Evolutionary conservation across 139 green algal genomes (phyloP), one percentile per base, ranked within the genome.

Genomic region (Chlorella sorokiniana): DNA sequence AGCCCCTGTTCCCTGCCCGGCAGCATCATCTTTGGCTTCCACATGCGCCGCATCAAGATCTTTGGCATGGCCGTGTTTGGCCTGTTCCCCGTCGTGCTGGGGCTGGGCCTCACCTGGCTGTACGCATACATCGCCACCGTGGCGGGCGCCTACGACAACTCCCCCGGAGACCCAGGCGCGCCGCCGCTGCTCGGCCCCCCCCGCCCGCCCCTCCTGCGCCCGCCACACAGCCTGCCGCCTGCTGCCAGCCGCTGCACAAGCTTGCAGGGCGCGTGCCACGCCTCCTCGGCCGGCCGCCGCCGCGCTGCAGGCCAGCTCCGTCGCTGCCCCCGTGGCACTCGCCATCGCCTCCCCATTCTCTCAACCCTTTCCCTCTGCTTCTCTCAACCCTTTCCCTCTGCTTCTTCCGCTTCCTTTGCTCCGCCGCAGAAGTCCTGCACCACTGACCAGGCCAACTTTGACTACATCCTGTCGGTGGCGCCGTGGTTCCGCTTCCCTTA

Each of bases 401-500:
- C 16, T 37, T n/a, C 38, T 4, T 56, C 1, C 40, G 4, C 27
- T 37, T 2, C 61, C 29, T 25, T 40, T 35, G 29, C 29, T 25
- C 31, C 38, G 45, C 48, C 18, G 54, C 73, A 79, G 73, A 69
- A 68, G 27, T 18, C 37, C 5, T 79, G 73, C 73, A 79, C 73
- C 52, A 79, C 73, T 10, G 31, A 33, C 16, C 73, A 79, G 14
- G 20, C 38, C 52, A 73, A 86, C 64, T 80, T 80, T 23, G 40
- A 45, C 64, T 63, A 77, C 79, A 71, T 73, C 74, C 38, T 81
- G 2, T 86, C 79, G 27, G 51, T 56, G 14, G 85, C 88, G 4
- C 86, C 88, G n/a, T 93, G 91, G 91, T 78, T 94, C 74, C 76
- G 86, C 16, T 83, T 89, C 41, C 89, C 88, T 0, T 91, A 92